A percentile compares a stretch with the other conserved stretches of the same genome.
phyloP scores from a whole-genome alignment of 148 eudicot species.

The Pharnaceum exiguum region DNA sequence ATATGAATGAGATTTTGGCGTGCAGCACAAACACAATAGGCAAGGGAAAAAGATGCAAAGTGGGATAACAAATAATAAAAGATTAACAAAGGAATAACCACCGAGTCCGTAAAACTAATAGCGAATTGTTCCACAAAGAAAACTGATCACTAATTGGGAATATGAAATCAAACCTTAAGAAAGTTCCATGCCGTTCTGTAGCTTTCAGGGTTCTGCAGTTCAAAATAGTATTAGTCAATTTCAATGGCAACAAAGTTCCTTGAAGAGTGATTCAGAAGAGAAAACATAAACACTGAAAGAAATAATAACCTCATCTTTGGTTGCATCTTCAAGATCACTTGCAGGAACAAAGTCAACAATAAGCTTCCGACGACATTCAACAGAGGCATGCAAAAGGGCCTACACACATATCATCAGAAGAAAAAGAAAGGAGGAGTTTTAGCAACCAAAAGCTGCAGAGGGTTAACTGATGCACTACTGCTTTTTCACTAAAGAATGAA shows the following conservation, averaged over 20 bases:
- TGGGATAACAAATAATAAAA: too few relatives aligned
- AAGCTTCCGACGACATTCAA: slow-evolving; percentile 64
- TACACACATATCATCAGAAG: slow-evolving; percentile 17
- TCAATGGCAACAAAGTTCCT: too few relatives aligned
- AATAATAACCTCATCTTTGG: slow-evolving; percentile 57
- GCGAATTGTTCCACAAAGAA: not conserved
- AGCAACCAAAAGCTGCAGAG: not conserved
- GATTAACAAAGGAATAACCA: not conserved
- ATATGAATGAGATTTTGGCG: too few relatives aligned
- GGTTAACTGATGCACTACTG: too few relatives aligned
- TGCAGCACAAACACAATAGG: too few relatives aligned
- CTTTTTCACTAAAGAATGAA: too few relatives aligned
- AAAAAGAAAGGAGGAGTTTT: not conserved
- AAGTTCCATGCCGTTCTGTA: slow-evolving; percentile 69
- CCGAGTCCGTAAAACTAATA: not conserved
- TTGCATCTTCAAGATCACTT: slow-evolving; percentile 90
- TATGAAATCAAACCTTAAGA: slow-evolving; percentile 52
- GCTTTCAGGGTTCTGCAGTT: slow-evolving; percentile 71
- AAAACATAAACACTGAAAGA: not conserved
- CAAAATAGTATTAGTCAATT: slow-evolving; percentile 3
- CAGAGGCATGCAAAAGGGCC: slow-evolving; percentile 97
- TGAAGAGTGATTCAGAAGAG: not conserved
- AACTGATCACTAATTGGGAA: not conserved
- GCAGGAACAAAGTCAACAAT: slow-evolving; percentile 82
- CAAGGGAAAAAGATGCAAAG: too few relatives aligned